Conservation (phyloP, 1,284 basidiomycete species). For the Trichosporon faecale region DNA sequence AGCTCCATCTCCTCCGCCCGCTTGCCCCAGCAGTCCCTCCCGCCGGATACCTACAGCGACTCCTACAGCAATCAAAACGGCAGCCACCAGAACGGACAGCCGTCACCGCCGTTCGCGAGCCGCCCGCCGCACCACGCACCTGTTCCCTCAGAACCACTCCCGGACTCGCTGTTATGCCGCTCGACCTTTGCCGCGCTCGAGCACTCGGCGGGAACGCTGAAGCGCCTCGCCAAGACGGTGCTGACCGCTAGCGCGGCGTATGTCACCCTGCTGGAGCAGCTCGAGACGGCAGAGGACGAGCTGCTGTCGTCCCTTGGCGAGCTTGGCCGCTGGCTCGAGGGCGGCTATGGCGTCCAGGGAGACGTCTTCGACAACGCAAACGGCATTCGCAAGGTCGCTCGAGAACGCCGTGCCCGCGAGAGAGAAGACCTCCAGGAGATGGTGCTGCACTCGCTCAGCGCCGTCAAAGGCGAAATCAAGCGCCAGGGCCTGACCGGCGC, state of each 20-base stretch:
- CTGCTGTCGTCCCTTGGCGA: constrained; percentile 40
- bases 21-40: not conserved
- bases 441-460: constrained; percentile 37
- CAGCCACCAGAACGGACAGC: not conserved
- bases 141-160: constrained; percentile 38
- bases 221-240: constrained; percentile 43
- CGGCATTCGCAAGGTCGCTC: constrained; percentile 37
- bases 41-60: not conserved
- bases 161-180: constrained; percentile 48
- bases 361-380: constrained; percentile 32
- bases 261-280: constrained; percentile 39
- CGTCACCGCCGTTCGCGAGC: not conserved
- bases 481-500: constrained; percentile 42
- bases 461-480: constrained; percentile 47
- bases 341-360: constrained; percentile 36
- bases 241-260: constrained; percentile 34
- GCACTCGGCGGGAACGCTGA: constrained; percentile 41
- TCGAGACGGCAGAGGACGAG: constrained; percentile 48
- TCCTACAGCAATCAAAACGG: not conserved
- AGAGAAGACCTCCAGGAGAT: constrained; percentile 41
- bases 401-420: constrained; percentile 36
- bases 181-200: constrained; percentile 47
- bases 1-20: constrained; percentile 5
- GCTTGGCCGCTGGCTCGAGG: constrained; percentile 43
- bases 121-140: constrained; percentile 11